Base-by-base conservation (phyloP, 2,329 filamentous ascomycete genomes). In the Trichoderma sp. region DNA sequence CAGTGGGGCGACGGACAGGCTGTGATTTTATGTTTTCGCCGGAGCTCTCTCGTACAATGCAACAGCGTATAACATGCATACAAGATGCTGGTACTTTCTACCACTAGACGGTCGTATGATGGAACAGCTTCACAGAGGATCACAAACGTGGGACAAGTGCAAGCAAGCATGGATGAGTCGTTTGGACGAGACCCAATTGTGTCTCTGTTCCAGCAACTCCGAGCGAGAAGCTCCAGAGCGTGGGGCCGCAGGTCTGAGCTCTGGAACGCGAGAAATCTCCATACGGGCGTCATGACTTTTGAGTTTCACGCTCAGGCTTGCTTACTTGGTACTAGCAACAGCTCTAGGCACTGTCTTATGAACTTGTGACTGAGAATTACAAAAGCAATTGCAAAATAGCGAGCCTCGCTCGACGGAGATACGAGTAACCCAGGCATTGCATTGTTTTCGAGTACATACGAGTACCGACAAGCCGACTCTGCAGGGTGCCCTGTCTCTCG, bases 221-320 rank as follows among this genome's bases (percentile, higher is more conserved):
- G 47, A 67, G 63, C 63, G 63, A 68, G 57, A 6, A 68, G 57
- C 28, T 53, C 57, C 57, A 23, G 39, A 34, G 55, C 64, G 64
- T 67, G 32, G 47, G 64, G 47, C 30, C 23, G 11, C 30, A 57
- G 68, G 43, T 47, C 68, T 58, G 47, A 64, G 68, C 68, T 57
- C 68, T 58, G 68, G 68, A 70, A 70, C 59, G 57, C 58, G 39
- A 68, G 28, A 59, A 28, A 53, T 47, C 66, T 68, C 53, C 53
- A 68, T 67, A 34, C 50, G 20, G 20, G 28, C 28, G 47, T 62
- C 50, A 65, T 53, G 50, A 53, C 47, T 53, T 53, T 47, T 65
- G 43, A 28, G 63, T 30, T 57, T 66, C 30, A 66, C 47, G 63
- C 63, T 57, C 30, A 9, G 17, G 30, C 47, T 66, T 50, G 30